Conservation (phyloP, 108 stramenopile genomes). For the Cyclotella sp. region DNA sequence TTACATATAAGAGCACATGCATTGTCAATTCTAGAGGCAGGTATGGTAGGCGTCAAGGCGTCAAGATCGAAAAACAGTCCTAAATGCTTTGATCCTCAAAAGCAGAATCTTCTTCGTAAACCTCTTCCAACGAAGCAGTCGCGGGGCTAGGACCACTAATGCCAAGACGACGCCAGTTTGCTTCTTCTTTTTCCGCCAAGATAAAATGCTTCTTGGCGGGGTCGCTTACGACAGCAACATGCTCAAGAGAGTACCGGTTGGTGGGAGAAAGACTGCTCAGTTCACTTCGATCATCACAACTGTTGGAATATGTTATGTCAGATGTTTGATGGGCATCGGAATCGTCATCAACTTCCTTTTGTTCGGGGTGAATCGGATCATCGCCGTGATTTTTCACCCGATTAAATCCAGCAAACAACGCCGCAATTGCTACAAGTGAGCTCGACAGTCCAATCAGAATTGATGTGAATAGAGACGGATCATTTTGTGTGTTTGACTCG, state of each 20-base stretch:
- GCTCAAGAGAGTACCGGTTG: background rate
- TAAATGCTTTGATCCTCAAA: constrained; percentile 12
- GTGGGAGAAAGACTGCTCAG: constrained; percentile 10
- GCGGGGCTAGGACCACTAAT: background rate
- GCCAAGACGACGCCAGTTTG: constrained; percentile 10
- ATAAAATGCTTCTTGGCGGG: constrained; percentile 18
- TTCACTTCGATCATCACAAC: constrained; percentile 22
- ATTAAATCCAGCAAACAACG: constrained; percentile 3
- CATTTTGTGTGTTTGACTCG: background rate
- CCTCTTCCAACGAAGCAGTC: background rate
- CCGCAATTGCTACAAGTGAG: background rate
- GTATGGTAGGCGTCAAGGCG: background rate
- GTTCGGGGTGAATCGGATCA: constrained; percentile 13
- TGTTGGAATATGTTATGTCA: constrained; percentile 22
- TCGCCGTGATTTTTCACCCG: background rate
- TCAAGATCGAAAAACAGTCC: background rate
- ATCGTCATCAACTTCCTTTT: constrained; percentile 25
- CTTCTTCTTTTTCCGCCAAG: constrained; percentile 32
- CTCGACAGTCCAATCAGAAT: background rate
- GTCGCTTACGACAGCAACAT: background rate
- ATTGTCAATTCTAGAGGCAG: no score
- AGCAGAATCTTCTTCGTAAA: constrained; percentile 14
- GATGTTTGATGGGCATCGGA: constrained; percentile 19
- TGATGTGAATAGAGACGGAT: background rate
- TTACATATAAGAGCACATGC: no score